A percentile compares a stretch with the other conserved stretches of the same genome.
phyloP scores from a whole-genome alignment of 257 asterid species.

The Salvia splendens region DNA sequence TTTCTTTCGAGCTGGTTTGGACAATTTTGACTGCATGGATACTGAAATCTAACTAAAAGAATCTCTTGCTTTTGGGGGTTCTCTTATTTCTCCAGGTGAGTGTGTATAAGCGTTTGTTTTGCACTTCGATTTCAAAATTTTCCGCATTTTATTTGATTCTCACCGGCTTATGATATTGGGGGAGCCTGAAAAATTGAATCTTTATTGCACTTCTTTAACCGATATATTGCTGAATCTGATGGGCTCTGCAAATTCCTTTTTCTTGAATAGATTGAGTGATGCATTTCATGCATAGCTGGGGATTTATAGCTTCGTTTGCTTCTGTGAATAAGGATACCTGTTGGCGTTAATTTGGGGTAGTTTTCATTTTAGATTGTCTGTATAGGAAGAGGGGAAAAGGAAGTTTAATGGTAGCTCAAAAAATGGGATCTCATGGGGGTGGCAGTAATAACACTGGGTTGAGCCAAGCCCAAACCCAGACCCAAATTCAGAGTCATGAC shows the following conservation, averaged over 20 bases:
- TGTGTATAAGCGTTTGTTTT: conserved; percentile 21
- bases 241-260: conserved; percentile 25
- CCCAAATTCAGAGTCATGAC: conserved; percentile 42
- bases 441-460: conserved; percentile 44
- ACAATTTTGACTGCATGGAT: conserved; percentile 47
- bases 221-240: conserved; percentile 31
- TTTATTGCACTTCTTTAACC: conserved; percentile 31
- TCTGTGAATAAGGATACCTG: conserved; percentile 28
- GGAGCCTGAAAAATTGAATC: conserved; percentile 24
- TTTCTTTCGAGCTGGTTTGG: conserved; percentile 31
- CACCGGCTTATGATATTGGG: conserved; percentile 28
- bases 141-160: conserved; percentile 41
- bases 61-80: conserved; percentile 32
- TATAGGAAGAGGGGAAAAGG: conserved; percentile 11
- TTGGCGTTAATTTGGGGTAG: conserved; percentile 29
- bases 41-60: conserved; percentile 36
- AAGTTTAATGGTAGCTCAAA: conserved; percentile 41
- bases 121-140: conserved; percentile 21
- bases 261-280: conserved; percentile 33
- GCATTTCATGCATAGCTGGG: conserved; percentile 35
- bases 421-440: conserved; percentile 82
- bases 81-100: conserved; percentile 36
- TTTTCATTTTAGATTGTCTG: conserved; percentile 29
- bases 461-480: conserved; percentile 31
- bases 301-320: conserved; percentile 31